These are phyloP conservation scores for Catharanthus roseus DNA, from an alignment of 257 asterid genomes.

Conservation along the genomic window DNA sequence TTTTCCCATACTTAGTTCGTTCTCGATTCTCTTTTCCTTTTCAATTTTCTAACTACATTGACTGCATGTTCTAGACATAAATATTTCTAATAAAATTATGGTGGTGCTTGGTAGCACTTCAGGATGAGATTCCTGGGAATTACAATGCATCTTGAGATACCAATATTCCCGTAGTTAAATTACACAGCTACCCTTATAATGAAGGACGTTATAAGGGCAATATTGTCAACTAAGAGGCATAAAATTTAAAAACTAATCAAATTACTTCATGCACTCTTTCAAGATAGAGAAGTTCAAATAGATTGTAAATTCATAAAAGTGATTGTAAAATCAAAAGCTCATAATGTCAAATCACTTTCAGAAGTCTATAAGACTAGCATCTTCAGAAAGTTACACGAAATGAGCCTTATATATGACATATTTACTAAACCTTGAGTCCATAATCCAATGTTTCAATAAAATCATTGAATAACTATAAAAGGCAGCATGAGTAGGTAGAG, in stretches of 20 bases:
- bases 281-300: background rate
- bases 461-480: background rate
- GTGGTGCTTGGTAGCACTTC: background rate
- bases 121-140: background rate
- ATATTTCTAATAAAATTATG: background rate
- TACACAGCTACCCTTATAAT: background rate
- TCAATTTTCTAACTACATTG: background rate
- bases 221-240: background rate
- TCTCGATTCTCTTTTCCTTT: background rate
- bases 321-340: background rate
- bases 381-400: background rate
- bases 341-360: background rate
- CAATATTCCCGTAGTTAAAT: background rate
- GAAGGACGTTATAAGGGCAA: background rate
- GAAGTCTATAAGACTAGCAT: background rate
- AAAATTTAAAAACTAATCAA: background rate
- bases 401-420: background rate
- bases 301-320: background rate
- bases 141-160: background rate
- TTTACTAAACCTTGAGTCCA: background rate
- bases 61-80: background rate
- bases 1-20: background rate
- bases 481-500: background rate
- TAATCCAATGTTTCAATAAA: background rate
- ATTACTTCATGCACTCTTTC: background rate